Conservation (phyloP, 202 grass and related monocot species). For the Saccharum hybrid region DNA sequence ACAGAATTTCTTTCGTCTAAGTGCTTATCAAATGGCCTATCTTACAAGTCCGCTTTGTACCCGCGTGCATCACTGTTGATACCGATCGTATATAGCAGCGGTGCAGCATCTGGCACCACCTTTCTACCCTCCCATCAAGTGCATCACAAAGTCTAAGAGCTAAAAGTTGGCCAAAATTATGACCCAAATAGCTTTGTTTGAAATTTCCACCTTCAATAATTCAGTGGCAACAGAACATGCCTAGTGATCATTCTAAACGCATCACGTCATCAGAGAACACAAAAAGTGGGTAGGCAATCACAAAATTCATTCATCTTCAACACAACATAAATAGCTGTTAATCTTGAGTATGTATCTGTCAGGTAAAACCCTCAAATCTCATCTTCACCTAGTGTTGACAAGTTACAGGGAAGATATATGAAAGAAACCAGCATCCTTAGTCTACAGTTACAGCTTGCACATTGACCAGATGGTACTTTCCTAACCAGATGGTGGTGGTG, state of each 20-base stretch:
- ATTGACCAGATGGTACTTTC: constrained; percentile 5
- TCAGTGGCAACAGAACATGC: background rate
- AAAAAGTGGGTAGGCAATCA: background rate
- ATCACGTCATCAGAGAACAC: background rate
- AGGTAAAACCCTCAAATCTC: constrained; percentile 9
- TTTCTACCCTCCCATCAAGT: background rate
- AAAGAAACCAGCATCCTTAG: constrained; percentile 37
- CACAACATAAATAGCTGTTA: constrained; percentile 23
- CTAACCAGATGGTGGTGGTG: constrained; percentile 53
- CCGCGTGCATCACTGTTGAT: background rate
- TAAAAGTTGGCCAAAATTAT: background rate
- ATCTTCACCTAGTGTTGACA: constrained; percentile 16
- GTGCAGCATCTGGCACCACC: background rate
- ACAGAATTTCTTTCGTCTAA: too few relatives aligned
- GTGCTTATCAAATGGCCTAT: too few relatives aligned
- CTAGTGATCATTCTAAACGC: background rate
- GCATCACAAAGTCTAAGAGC: background rate
- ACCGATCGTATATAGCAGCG: too few relatives aligned
- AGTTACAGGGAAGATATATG: constrained; percentile 40
- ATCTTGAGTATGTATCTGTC: constrained; percentile 22
- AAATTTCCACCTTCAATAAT: background rate
- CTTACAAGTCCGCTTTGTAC: background rate
- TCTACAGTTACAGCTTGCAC: constrained; percentile 42
- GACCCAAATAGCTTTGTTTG: background rate
- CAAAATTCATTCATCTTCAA: constrained; percentile 45